These are phyloP conservation scores for Aspergillus tamarii DNA, from an alignment of 2,329 filamentous ascomycete genomes.

Conservation along the genomic window DNA sequence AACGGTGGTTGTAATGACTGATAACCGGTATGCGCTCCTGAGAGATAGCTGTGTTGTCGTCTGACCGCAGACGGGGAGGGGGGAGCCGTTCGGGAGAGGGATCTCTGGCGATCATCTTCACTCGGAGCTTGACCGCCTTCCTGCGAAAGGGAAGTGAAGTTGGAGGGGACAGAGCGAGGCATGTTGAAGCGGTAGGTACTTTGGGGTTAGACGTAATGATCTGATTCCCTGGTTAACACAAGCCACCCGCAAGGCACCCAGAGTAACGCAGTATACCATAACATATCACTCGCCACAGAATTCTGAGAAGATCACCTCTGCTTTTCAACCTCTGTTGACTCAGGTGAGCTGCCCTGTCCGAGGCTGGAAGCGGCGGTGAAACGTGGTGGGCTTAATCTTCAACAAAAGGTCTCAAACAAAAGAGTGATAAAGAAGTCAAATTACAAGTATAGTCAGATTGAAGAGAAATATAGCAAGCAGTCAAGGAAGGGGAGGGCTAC, in stretches of 20 bases:
- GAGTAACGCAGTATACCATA: background rate
- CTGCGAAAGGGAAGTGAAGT: constrained; percentile 22
- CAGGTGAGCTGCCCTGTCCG: background rate
- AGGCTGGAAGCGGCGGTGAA: background rate
- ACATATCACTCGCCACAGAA: background rate
- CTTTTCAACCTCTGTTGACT: background rate
- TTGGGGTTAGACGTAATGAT: constrained; percentile 10
- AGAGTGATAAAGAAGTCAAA: background rate
- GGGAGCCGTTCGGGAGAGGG: constrained; percentile 34
- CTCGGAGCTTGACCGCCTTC: constrained; percentile 16
- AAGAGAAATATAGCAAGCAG: background rate
- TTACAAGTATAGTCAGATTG: background rate
- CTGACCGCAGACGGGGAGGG: constrained; percentile 41
- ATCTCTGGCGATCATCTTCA: constrained; percentile 14
- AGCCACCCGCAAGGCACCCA: constrained; percentile 3
- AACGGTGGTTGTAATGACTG: constrained; percentile 34
- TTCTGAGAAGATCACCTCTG: no score
- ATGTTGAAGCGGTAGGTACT: constrained; percentile 23
- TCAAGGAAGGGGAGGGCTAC: background rate
- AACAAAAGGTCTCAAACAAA: background rate
- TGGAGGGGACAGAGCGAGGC: constrained; percentile 37
- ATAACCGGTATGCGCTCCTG: constrained; percentile 37
- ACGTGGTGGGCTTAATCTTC: background rate
- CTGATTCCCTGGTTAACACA: constrained; percentile 7
- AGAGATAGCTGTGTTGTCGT: constrained; percentile 33